Evolutionary conservation across 805 yeast genomes (phyloP), one percentile per base, ranked within the genome.

Genomic region (Kodamaea neixiangensis): DNA sequence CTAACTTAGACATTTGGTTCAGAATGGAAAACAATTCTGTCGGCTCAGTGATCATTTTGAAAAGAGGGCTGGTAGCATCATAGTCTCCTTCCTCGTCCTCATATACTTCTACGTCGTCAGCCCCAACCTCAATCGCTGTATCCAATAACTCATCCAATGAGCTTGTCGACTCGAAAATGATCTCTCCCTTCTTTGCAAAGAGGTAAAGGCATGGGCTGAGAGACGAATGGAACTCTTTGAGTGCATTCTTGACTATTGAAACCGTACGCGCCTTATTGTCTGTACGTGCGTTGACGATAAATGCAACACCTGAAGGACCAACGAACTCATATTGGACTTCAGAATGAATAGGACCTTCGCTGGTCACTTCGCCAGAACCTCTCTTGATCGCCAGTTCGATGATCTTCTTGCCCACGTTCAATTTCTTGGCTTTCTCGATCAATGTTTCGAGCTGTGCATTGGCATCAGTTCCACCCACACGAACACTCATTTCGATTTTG

Each of bases 221-320:
- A 25, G 84, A 76, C 1, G 88, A 86, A 43, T 83, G 85, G 56
- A 77, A 79, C 58, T 87, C 87, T 38, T 84, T 79, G 65, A 93
- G 83, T 3, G 88, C 85, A 7, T 87, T 83, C 60, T 92, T 81
- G 7, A 94, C 85, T 45, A 78, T 77, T 13, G 88, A 86, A 33
- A 90, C 79, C 0, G 97, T 85, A 47, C 98, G 75, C 52, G 87
- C 83, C 66, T 87, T 89, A 67, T 90, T 93, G 64, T 93, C 97
- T 0, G 98, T 93, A 45, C 84, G 75, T 0, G 96, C 92, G 61
- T 90, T 96, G 3, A 93, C 83, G 3, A 93, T 79, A 43, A 91
- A 75, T 0, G 97, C 88, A 2, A 89, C 89, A 2, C 97, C 97
- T 1, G 92, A 96, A 0, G 97, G 97, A 0, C 93, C 97, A 66